These are phyloP conservation scores for Citrullus colocynthis DNA, from an alignment of 306 rosid species.

Conservation along the genomic window DNA sequence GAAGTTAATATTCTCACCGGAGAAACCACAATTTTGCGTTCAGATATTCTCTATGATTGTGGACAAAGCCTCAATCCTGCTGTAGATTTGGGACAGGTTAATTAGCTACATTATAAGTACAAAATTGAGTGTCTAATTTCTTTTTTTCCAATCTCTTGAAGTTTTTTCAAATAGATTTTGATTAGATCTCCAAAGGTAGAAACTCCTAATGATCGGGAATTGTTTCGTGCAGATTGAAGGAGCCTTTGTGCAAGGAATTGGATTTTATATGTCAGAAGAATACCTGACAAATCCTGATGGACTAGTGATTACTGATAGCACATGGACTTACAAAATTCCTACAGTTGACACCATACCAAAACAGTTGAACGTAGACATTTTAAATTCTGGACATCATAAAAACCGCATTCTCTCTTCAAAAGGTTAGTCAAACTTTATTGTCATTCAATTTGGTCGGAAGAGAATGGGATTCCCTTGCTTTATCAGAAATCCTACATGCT, in stretches of 20 bases:
- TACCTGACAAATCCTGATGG: conserved; percentile 48
- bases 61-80: conserved; percentile 97
- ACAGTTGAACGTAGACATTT: conserved; percentile 66
- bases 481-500: not conserved
- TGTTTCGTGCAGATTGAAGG: conserved; percentile 78
- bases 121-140: not conserved
- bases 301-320: conserved; percentile 48
- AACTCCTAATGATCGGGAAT: not conserved
- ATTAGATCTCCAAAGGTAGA: not conserved
- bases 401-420: conserved; percentile 79
- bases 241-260: conserved; percentile 85
- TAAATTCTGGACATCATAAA: conserved; percentile 66
- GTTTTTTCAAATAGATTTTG: not conserved
- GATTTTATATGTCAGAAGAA: conserved; percentile 87
- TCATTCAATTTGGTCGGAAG: not conserved
- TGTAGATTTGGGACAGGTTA: conserved; percentile 95
- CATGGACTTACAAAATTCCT: conserved; percentile 92
- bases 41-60: conserved; percentile 83
- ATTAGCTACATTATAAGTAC: not conserved
- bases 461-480: not conserved
- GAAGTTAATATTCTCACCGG: conserved; percentile 78
- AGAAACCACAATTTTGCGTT: conserved; percentile 60
- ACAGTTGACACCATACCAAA: conserved; percentile 72
- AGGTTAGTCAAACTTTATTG: conserved; percentile 27
- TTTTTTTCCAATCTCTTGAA: not conserved